Base-by-base conservation (phyloP, 331 rosid genomes). In the Rhamnella rubrinervis region DNA sequence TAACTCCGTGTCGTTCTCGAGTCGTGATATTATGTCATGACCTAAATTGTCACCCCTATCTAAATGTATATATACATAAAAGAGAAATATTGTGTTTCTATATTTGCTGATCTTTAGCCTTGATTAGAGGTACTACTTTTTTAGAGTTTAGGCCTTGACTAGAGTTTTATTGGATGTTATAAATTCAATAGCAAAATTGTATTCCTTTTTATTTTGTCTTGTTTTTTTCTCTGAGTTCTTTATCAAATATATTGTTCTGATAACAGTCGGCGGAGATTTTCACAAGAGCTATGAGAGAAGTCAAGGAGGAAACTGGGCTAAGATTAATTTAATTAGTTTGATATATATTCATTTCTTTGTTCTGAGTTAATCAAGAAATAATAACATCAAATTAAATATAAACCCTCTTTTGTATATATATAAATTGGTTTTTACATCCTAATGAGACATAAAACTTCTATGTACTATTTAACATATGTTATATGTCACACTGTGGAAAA, bases 251-350 rank as follows among this genome's bases (percentile, higher is more conserved):
- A 7, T 44, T 78, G 28, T 23, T 39, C 59, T 71, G 16, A 58
- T 44, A 20, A 61, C 82, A 93, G 98, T 87, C 93, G 2, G 97
- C 91, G 80, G 98, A 93, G 82, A 91, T 93, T 76, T 91, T 85
- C 58, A 38, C 88, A n/a, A 97, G 98, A 71, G 96, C 90, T 35
- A 75, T 91, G 59, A 93, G 98, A 81, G 98, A 93, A 85, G 98
- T 93, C 64, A 81, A 91, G 83, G 98, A 93, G 67, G 98, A 93
- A 91, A 93, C 98, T 0, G 98, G 97, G 72, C 97, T 93, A 73
- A 79, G 82, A 63, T 3, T 28, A 28, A 28, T 28, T 28, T 28
- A 63, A 75, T 17, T 53, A 41, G 41, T 13, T 6, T 19, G 52
- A 65, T 17, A 57, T 59, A 61, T 62, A 7, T 31, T n/a, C 53